Percentiles rank a stretch among this genome's conserved stretches.
Conservation (phyloP, 2,329 filamentous ascomycete genomes). For the Fusarium phyllophilum region DNA sequence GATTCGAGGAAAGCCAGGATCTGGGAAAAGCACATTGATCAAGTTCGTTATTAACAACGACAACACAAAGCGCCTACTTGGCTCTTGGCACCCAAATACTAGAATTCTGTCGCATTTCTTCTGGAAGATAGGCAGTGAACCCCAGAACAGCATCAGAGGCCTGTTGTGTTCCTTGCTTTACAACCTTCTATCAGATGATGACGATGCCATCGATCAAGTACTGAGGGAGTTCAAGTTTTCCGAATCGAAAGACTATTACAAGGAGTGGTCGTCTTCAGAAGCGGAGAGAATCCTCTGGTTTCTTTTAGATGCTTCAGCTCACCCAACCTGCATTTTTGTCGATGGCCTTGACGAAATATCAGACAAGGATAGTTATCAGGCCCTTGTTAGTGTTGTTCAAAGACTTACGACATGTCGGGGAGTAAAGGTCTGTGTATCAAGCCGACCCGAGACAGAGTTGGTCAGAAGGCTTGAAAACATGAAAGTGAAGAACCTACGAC, state of each 20-base stretch:
- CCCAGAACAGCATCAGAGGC: not conserved
- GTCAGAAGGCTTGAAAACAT: accelerated
- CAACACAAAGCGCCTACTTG: accelerated
- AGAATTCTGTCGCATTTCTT: not conserved
- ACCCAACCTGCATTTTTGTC: not conserved
- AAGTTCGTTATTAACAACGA: not conserved
- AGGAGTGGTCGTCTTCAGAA: not conserved
- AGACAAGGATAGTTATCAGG: accelerated
- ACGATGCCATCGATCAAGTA: accelerated
- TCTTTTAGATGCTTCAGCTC: accelerated
- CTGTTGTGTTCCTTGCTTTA: not conserved
- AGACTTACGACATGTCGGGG: accelerated
- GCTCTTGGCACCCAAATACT: accelerated
- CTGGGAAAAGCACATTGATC: not conserved
- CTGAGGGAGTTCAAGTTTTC: accelerated
- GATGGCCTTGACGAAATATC: not conserved
- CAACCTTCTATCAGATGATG: accelerated
- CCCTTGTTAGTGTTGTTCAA: accelerated
- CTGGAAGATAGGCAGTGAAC: not conserved
- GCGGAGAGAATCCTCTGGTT: accelerated
- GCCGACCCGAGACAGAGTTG: not conserved
- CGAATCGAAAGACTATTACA: not conserved
- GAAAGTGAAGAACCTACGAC: accelerated
- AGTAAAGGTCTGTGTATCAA: not conserved
- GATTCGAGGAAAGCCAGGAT: not conserved